Evolutionary conservation across 108 stramenopile species (phyloP).

Genomic region (Cyclotella baltica): DNA sequence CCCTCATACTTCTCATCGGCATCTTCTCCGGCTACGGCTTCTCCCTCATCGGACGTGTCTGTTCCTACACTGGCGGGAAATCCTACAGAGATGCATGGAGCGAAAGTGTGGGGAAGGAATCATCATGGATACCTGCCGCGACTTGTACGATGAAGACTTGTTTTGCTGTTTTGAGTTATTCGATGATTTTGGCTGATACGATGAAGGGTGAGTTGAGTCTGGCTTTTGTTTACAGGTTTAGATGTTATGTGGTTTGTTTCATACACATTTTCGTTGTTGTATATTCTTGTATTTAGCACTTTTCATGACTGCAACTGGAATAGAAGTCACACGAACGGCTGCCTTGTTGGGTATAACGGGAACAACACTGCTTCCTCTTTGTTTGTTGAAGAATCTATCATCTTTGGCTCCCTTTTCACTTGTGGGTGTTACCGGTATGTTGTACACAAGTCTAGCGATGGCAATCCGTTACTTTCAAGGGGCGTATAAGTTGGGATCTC

Average conservation of each 20-base stretch:
- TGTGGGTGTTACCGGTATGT: slow-evolving; percentile 88
- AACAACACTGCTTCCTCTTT: slow-evolving; percentile 86
- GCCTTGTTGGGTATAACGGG: slow-evolving; percentile 68
- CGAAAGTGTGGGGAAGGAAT: slow-evolving; percentile 55
- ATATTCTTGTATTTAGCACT: slow-evolving; percentile 35
- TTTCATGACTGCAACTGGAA: slow-evolving; percentile 53
- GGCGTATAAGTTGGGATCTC: slow-evolving; percentile 61
- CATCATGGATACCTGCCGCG: slow-evolving; percentile 82
- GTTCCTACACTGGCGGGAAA: slow-evolving; percentile 67
- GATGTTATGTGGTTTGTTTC: not conserved
- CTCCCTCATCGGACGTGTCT: slow-evolving; percentile 82
- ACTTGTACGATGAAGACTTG: slow-evolving; percentile 84
- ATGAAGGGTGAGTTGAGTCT: slow-evolving; percentile 29
- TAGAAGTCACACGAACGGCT: slow-evolving; percentile 33
- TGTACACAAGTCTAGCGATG: slow-evolving; percentile 83
- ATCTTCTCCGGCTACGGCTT: slow-evolving; percentile 87
- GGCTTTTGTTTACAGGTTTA: not conserved
- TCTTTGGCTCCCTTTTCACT: slow-evolving; percentile 87
- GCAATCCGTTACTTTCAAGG: slow-evolving; percentile 73
- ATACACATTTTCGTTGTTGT: not conserved
- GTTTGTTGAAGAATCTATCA: slow-evolving; percentile 82
- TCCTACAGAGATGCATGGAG: slow-evolving; percentile 90
- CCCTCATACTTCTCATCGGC: slow-evolving; percentile 77
- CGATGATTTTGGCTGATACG: slow-evolving; percentile 92
- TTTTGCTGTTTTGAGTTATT: slow-evolving; percentile 79